Evolutionary conservation across 2,329 filamentous ascomycete genomes (phyloP), one percentile per base, ranked within the genome.

Genomic region (Akanthomyces dipterigenus): DNA sequence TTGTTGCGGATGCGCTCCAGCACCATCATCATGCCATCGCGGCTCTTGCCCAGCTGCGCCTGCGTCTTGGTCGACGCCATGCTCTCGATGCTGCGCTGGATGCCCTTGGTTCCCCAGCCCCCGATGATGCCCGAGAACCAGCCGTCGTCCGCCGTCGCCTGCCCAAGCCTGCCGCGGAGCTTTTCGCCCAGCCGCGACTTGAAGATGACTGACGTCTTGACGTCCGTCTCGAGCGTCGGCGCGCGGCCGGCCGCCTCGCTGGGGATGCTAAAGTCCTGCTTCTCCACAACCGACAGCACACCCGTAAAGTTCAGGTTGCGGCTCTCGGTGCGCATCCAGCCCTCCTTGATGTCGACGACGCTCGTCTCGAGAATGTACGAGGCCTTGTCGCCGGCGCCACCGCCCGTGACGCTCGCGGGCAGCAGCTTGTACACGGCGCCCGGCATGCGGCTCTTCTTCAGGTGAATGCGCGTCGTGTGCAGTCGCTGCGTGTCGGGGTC

Each of bases 311-410:
- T 91, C 58, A 95, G 79, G 69, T 95, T 95, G 65, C 85, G 82
- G 68, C 87, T 90, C 76, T 93, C 89, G 0, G 89, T 91, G 70
- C 84, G 82, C 89, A 95, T 93, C 85, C 88, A 91, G 50, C 90
- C 90, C 70, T 92, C 85, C 63, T 85, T 86, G 64, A 92, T 85
- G 72, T 93, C 90, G 28, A 95, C 87, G 9, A 90, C 82, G 66
- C 87, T 91, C 34, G 84, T 90, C 76, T 95, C 90, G 43, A 95
- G 83, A 60, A 95, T 90, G 71, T 90, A 95, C 60, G 84, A 87
- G 51, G 90, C 88, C 72, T 88, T 89, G 69, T 88, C 85, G 63
- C 83, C 80, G 46, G 78, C 81, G 40, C 74, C 74, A 14, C 86
- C 87, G 57, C 88, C 88, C 2, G 88, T 86, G 45, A 88, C 79